Percentiles rank a stretch among this genome's conserved stretches.
phyloP scores from a whole-genome alignment of 805 yeast genomes.

The Grigorovia yakushimaensis region DNA sequence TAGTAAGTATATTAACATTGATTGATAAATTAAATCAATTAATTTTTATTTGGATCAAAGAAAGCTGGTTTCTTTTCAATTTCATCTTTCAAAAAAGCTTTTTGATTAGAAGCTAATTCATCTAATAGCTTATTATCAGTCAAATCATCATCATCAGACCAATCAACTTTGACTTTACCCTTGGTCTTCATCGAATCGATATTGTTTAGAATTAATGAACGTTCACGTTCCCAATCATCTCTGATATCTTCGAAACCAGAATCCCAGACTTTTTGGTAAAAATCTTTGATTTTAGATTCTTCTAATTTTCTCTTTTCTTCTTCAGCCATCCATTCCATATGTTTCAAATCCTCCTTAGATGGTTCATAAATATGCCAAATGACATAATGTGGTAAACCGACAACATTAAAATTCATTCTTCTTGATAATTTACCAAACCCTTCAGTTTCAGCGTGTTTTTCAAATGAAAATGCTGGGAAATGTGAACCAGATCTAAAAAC shows the following conservation, averaged over 20 bases:
- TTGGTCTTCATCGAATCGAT: slow-evolving; percentile 39
- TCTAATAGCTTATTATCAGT: neutral
- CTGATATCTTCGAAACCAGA: slow-evolving; percentile 70
- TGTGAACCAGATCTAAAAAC: slow-evolving; percentile 85
- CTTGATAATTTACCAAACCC: slow-evolving; percentile 89
- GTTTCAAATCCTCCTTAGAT: slow-evolving; percentile 77
- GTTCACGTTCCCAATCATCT: slow-evolving; percentile 64
- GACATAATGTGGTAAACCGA: slow-evolving; percentile 89
- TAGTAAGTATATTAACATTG: neutral
- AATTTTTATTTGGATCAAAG: slow-evolving; percentile 17
- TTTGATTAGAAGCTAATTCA: neutral
- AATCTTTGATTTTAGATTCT: slow-evolving; percentile 51
- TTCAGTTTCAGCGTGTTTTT: slow-evolving; percentile 96
- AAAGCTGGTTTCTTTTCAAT: slow-evolving; percentile 20
- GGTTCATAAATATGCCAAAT: slow-evolving; percentile 98
- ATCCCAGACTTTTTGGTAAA: slow-evolving; percentile 64
- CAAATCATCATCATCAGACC: slow-evolving; percentile 47
- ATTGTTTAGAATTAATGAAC: slow-evolving; percentile 61
- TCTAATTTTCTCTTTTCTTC: slow-evolving; percentile 60
- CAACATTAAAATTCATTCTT: slow-evolving; percentile 76
- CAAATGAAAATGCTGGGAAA: slow-evolving; percentile 94
- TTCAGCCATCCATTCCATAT: slow-evolving; percentile 83
- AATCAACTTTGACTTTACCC: slow-evolving; percentile 39
- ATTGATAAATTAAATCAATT: neutral
- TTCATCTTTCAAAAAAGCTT: slow-evolving; percentile 1